Evolutionary conservation across 768 basidiomycete genomes (phyloP).

Genomic region (Sutorius australiensis): DNA sequence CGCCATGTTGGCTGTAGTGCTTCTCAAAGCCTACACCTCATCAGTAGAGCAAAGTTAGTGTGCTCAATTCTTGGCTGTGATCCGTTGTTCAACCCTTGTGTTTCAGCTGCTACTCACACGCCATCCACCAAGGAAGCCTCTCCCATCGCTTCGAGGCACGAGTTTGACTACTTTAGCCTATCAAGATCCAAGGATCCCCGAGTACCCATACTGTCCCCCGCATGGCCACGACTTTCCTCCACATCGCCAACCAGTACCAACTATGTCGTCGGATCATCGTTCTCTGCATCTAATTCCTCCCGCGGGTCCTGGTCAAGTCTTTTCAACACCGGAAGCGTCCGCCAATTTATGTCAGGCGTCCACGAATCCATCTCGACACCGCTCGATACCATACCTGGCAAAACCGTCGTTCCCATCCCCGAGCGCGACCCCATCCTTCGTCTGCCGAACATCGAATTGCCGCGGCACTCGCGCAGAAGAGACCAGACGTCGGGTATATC

Average conservation of each 20-base stretch:
- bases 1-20: slow-evolving; percentile 68
- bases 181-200: slow-evolving; percentile 36
- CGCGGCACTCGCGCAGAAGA: slow-evolving; percentile 26
- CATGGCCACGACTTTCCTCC: slow-evolving; percentile 48
- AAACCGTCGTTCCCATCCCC: slow-evolving; percentile 25
- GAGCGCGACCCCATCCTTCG: slow-evolving; percentile 19
- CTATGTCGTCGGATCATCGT: slow-evolving; percentile 35
- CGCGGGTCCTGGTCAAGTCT: slow-evolving; percentile 80
- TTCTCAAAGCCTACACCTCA: slow-evolving; percentile 46
- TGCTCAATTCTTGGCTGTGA: background rate
- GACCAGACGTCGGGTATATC: slow-evolving; percentile 28
- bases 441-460: slow-evolving; percentile 26
- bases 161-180: slow-evolving; percentile 58
- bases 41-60: slow-evolving; percentile 16
- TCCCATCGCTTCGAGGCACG: slow-evolving; percentile 23
- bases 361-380: slow-evolving; percentile 48
- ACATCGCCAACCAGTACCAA: slow-evolving; percentile 41
- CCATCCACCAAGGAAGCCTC: slow-evolving; percentile 19
- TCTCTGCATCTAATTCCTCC: slow-evolving; percentile 58
- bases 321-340: slow-evolving; percentile 62
- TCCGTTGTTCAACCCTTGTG: background rate
- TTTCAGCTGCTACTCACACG: slow-evolving; percentile 3
- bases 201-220: slow-evolving; percentile 43
- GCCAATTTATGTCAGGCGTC: slow-evolving; percentile 64
- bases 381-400: slow-evolving; percentile 23